phyloP scores from a whole-genome alignment of 2,329 filamentous ascomycete genomes.

The Fusarium staphyleae region DNA sequence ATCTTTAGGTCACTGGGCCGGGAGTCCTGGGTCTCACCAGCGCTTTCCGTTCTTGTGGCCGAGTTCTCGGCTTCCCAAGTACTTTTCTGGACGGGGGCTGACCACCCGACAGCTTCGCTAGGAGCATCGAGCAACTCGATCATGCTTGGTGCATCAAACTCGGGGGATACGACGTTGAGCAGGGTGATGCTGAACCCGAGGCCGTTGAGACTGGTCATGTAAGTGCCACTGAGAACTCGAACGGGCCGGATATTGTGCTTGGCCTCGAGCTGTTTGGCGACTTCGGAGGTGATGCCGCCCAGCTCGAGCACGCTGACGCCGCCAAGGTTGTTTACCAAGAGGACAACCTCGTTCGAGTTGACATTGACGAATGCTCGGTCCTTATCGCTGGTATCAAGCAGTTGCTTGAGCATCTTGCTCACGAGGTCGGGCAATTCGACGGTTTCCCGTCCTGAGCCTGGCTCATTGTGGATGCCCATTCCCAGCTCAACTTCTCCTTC shows the following conservation, averaged over 20 bases:
- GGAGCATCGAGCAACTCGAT: slow-evolving; percentile 74
- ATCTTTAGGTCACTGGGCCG: slow-evolving; percentile 59
- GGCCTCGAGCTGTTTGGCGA: slow-evolving; percentile 66
- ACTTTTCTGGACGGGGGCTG: slow-evolving; percentile 65
- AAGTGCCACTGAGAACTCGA: slow-evolving; percentile 72
- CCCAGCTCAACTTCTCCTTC: slow-evolving; percentile 68
- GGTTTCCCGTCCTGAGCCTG: slow-evolving; percentile 61
- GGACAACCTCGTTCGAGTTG: slow-evolving; percentile 67
- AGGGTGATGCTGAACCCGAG: slow-evolving; percentile 77
- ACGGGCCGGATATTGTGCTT: slow-evolving; percentile 67
- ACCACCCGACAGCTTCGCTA: slow-evolving; percentile 74
- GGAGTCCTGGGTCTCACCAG: slow-evolving; percentile 43
- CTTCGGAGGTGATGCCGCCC: slow-evolving; percentile 74
- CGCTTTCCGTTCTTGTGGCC: slow-evolving; percentile 53
- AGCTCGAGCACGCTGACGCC: slow-evolving; percentile 76
- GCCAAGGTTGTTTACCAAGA: slow-evolving; percentile 79
- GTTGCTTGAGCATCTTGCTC: slow-evolving; percentile 71
- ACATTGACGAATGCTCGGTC: slow-evolving; percentile 75
- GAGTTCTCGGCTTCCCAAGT: slow-evolving; percentile 68
- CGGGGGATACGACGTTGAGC: slow-evolving; percentile 67
- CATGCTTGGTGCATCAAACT: slow-evolving; percentile 67
- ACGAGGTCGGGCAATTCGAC: slow-evolving; percentile 63
- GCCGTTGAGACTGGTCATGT: slow-evolving; percentile 81
- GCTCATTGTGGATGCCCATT: slow-evolving; percentile 82
- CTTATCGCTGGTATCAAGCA: slow-evolving; percentile 69